phyloP scores from a whole-genome alignment of 75 land plant species.

The Larix kaempferi region DNA sequence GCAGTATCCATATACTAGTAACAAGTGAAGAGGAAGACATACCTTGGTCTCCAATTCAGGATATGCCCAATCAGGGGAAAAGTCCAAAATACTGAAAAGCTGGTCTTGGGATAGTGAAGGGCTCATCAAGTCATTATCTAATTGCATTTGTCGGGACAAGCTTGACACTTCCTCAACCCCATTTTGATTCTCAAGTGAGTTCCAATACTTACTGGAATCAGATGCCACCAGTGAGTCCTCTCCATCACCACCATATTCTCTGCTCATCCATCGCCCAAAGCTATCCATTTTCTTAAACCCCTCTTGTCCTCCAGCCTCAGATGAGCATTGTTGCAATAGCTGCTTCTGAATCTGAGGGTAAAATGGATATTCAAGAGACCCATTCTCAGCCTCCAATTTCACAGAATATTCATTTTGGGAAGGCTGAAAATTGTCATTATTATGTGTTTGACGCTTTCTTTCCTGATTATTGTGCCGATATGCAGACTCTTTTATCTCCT shows the following conservation, averaged over 20 bases:
- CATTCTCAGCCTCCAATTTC: constrained; percentile 1
- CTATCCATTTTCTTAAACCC: constrained; percentile 72
- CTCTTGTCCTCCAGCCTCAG: constrained; percentile 14
- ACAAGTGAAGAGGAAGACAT: constrained; percentile 5
- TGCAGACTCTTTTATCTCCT: not conserved
- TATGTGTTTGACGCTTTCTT: not conserved
- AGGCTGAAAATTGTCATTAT: constrained; percentile 1
- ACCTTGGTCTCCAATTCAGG: constrained; percentile 59
- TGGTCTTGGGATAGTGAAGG: constrained; percentile 71
- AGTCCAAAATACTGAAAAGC: constrained; percentile 68
- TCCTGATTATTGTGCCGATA: constrained; percentile 3
- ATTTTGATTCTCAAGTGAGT: constrained; percentile 32
- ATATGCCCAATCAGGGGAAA: constrained; percentile 86
- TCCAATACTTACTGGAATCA: constrained; percentile 50
- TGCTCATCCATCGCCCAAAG: constrained; percentile 82
- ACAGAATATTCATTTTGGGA: not conserved
- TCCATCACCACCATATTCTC: constrained; percentile 61
- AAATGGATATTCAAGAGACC: not conserved
- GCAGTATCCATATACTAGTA: not conserved
- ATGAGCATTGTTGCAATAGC: not conserved
- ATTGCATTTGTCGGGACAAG: constrained; percentile 61
- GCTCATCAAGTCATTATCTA: constrained; percentile 43
- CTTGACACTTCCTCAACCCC: constrained; percentile 48
- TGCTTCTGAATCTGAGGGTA: not conserved
- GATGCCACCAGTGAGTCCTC: constrained; percentile 50